These are phyloP conservation scores for Nyssa sinensis DNA, from an alignment of 148 eudicot species.

Conservation along the genomic window DNA sequence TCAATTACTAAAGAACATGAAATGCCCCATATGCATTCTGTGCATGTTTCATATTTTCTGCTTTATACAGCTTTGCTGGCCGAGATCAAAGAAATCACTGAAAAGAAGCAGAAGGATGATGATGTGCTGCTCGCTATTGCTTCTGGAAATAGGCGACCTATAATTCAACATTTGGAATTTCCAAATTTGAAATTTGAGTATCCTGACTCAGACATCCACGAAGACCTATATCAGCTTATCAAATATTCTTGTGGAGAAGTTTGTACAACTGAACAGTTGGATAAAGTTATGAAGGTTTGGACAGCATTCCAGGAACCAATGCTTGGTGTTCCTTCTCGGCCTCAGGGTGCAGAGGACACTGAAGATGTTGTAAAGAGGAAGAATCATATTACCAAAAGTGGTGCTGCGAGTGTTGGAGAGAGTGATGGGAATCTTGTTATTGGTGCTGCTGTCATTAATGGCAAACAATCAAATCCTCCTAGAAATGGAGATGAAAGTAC, in stretches of 20 bases:
- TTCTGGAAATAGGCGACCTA: constrained; percentile 56
- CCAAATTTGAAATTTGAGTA: constrained; percentile 74
- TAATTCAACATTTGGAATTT: constrained; percentile 5
- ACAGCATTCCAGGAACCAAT: constrained; percentile 68
- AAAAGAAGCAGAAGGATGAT: constrained; percentile 52
- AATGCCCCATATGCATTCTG: neutral
- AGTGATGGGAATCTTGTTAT: constrained; percentile 39
- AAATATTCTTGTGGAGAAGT: constrained; percentile 76
- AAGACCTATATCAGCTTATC: constrained; percentile 76
- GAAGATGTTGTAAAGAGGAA: constrained; percentile 43
- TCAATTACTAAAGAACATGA: neutral
- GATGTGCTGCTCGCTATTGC: constrained; percentile 54
- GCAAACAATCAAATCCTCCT: constrained; percentile 31
- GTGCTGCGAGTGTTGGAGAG: constrained; percentile 30
- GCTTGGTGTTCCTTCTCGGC: constrained; percentile 64
- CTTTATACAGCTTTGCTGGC: constrained; percentile 63
- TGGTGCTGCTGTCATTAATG: constrained; percentile 19
- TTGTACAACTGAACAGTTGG: constrained; percentile 73
- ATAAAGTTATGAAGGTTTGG: constrained; percentile 89
- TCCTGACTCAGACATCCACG: constrained; percentile 69
- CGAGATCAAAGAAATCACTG: constrained; percentile 77
- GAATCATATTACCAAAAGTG: constrained; percentile 30
- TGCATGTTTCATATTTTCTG: constrained; percentile 14
- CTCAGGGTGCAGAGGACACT: constrained; percentile 44
- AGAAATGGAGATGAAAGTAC: constrained; percentile 36